Evolutionary conservation across 257 asterid genomes (phyloP), one percentile per base, ranked within the genome.

Genomic region (Salvia rosmarinus): DNA sequence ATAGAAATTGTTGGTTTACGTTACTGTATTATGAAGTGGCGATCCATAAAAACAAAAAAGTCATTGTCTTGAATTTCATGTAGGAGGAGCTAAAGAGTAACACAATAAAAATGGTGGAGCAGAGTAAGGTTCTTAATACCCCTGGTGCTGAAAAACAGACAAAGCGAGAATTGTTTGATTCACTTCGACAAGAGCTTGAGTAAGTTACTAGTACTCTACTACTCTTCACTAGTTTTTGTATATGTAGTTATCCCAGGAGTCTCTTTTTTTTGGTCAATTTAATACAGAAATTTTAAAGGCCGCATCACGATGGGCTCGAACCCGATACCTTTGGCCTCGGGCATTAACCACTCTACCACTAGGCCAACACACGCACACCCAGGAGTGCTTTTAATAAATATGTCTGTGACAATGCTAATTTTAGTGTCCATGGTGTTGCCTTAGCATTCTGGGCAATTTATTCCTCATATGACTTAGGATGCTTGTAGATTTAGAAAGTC

Each of bases 91-190:
- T 94, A 73, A 94, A 90, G 76, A 89, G 77, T 65, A 89, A 89
- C 67, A 88, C 98, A 6, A 84, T 88, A 55, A 92, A 89, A 84
- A 92, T 92, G 98, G 97, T 89, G 81, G 96, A 94, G 87, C 99
- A 94, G 83, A 94, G 97, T 82, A 94, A 81, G 88, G 96, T 91
- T 73, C 87, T 94, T 46, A 91, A 88, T 60, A 91, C 97, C 35
- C 93, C 97, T 67, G 96, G 95, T 39, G 96, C 97, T 6, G 99
- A 91, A 72, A 94, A 91, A 79, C 97, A 94, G 82, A 89, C 99
- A 4, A 94, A 94, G 86, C 78, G 99, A 74, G 99, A 94, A 77
- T 91, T 94, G 79, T 91, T 89, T 74, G 95, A 91, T 81, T 89
- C 96, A 5, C 96, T 94, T 67, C 86, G 95, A 14, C 97, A 89